Evolutionary conservation across 1,284 basidiomycete species (phyloP), one percentile per base, ranked within the genome.

Genomic region (Tilletia walkeri): DNA sequence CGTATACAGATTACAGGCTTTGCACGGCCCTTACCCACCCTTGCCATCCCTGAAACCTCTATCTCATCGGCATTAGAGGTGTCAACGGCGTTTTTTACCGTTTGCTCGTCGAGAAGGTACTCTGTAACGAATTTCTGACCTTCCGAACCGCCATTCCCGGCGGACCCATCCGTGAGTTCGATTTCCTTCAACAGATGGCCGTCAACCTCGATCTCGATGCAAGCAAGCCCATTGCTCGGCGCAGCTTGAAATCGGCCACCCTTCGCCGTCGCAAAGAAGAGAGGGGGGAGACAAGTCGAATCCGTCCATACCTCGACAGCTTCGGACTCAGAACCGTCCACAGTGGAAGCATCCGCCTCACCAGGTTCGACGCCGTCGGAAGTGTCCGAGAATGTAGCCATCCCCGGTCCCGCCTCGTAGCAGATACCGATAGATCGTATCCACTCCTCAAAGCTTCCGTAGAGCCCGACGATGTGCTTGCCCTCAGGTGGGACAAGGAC

Each of bases 241-340:
- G 54, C 24, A 5, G 54, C 54, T 4, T 56, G 12, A 16, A 56
- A 56, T 4, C 24, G 20, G 16, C 12, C 59, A 16, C 59, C 59
- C 38, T 63, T 18, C 4, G 59, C 1, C 16, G 59, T 38, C 36
- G 59, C 59, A 34, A 39, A 63, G 20, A 30, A 14, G 4, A 20
- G 54, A 24, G 45, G 41, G 1, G 66, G 50, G 5, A 67, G 18
- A 67, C 48, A 75, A 20, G 54, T 73, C 77, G 9, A 77, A 34
- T 7, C 63, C 45, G 1, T 70, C 76, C 24, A 78, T 69, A 1
- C 77, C 77, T 4, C 71, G 4, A 36, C 63, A 66, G 72, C 73
- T 45, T 45, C 41, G 14, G 14, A 7, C 14, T 45, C 41, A 45
- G 41, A 14, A 45, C 14, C 41, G 41, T 45, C 6, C 41, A 45